Evolutionary conservation across 1,139 yeast species (phyloP), one percentile per base, ranked within the genome.

Genomic region (Blastobotrys persicus): DNA sequence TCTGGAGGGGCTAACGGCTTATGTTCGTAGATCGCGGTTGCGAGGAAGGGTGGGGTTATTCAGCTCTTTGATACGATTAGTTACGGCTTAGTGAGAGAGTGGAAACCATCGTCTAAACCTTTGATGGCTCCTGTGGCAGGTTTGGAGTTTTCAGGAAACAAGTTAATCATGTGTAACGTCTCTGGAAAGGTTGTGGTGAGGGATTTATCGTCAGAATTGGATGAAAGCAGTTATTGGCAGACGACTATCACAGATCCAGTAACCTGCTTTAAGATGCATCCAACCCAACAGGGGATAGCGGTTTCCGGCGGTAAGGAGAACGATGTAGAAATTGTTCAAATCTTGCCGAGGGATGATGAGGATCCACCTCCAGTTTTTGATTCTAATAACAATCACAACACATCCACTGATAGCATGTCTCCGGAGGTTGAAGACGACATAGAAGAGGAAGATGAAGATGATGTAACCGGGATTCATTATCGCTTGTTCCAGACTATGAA

Each of bases 231-330:
- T 16, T 48, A 51, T 33, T 53, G 55, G 52, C 45, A 42, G 20
- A 46, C 49, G 52, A 40, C 52, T 4, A 62, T 76, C 17, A 66
- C 66, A 16, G 67, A 62, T 13, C 77, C 78, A 1, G 65, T 78
- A 1, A 64, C 72, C 14, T 66, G 69, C 34, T 62, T 75, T 32
- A 63, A 68, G 32, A 50, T 63, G 39, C 72, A 68, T 52, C 70
- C 71, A 2, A 45, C 39, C 1, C 62, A 64, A 38, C 54, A 58
- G 5, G 63, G 64, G 9, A 53, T 65, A 12, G 62, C 74, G 2
- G 73, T 72, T 0, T 63, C 69, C 44, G 78, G 78, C 2, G 80
- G 81, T 4, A 74, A 72, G 55, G 72, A 73, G 48, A 68, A 70
- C 45, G 78, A 72, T 31, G 58, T 76, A 17, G 73, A 70, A 39